Percentiles rank a stretch among this genome's conserved stretches.
phyloP scores from a whole-genome alignment of 306 rosid species.

The Castanea sativa region DNA sequence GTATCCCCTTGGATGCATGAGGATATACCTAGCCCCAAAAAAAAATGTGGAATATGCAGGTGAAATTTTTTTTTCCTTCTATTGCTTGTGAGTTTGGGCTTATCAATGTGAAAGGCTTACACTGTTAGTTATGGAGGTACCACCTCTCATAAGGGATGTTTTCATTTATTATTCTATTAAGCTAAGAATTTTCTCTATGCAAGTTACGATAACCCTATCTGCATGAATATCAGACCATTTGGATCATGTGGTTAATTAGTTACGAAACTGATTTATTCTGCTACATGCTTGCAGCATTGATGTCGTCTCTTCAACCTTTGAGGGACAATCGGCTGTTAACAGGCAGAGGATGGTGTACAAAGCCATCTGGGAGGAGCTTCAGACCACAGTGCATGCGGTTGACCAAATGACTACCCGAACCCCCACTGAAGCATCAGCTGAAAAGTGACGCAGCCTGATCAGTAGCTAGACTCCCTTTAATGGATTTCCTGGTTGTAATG shows the following conservation, averaged over 20 bases:
- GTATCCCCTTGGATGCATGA: too few relatives aligned
- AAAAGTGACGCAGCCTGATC: conserved; percentile 13
- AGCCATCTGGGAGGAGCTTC: conserved; percentile 99
- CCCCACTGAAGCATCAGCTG: conserved; percentile 63
- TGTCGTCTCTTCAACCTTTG: conserved; percentile 71
- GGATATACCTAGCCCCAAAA: too few relatives aligned
- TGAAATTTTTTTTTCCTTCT: too few relatives aligned
- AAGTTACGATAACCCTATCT: neutral
- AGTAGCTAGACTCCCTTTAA: neutral
- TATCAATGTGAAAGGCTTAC: too few relatives aligned
- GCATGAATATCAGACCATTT: neutral
- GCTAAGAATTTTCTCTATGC: neutral
- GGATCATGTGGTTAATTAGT: neutral
- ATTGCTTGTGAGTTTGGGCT: too few relatives aligned
- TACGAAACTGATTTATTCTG: neutral
- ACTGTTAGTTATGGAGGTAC: too few relatives aligned
- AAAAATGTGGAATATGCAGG: too few relatives aligned
- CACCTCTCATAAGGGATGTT: neutral
- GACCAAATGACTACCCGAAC: conserved; percentile 92
- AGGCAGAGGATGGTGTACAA: conserved; percentile 98
- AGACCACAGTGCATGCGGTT: conserved; percentile 86
- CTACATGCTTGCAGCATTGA: conserved; percentile 57
- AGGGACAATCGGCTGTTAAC: conserved; percentile 87
- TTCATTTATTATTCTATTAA: neutral
- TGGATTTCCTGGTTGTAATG: neutral